Conservation (phyloP, 2,329 filamentous ascomycete species). For the Dothiorella sarmentorum region DNA sequence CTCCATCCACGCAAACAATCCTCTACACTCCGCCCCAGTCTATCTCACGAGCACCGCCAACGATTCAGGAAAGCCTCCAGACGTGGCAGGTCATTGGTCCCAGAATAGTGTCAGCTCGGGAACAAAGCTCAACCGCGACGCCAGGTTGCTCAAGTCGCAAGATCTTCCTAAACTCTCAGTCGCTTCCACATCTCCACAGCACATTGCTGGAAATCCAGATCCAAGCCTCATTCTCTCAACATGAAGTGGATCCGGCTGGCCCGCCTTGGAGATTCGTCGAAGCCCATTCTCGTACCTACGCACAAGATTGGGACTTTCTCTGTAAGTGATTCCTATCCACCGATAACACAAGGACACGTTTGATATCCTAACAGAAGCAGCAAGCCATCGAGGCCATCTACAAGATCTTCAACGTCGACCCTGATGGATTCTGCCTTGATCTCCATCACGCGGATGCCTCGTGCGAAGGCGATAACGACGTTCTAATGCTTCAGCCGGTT, state of each 20-base stretch:
- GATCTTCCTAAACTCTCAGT: too few species aligned
- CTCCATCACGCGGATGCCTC: not conserved
- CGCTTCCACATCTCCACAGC: too few species aligned
- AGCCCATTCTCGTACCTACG: not conserved
- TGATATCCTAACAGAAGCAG: not conserved
- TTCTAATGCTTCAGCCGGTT: not conserved
- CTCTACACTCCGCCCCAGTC: too few species aligned
- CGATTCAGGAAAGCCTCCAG: too few species aligned
- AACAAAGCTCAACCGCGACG: too few species aligned
- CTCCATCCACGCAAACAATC: too few species aligned
- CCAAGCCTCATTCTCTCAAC: too few species aligned
- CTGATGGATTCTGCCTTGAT: not conserved
- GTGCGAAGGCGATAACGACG: not conserved
- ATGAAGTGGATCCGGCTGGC: not conserved
- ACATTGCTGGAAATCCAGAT: too few species aligned
- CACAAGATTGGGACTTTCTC: not conserved
- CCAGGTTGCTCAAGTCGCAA: too few species aligned
- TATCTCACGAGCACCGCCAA: too few species aligned
- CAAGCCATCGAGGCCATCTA: not conserved
- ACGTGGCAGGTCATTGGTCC: too few species aligned
- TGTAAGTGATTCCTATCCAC: not conserved
- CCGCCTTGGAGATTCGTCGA: not conserved
- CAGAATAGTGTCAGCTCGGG: too few species aligned
- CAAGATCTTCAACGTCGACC: not conserved
- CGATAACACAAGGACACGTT: not conserved